Base-by-base conservation (phyloP, 345 rosid genomes). In the Erucastrum elatum region DNA sequence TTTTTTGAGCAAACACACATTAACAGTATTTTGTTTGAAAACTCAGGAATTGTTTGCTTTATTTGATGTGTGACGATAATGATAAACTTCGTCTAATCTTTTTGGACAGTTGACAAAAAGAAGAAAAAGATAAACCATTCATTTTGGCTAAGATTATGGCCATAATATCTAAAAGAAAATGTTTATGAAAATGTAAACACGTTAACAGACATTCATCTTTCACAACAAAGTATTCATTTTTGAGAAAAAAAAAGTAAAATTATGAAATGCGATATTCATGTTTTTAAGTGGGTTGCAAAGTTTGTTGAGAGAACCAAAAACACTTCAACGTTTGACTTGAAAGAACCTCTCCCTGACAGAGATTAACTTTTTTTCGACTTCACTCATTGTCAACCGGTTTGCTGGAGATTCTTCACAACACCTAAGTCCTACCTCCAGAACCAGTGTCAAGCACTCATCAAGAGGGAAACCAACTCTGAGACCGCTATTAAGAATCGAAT, bases 1-100 rank as follows among this genome's bases (percentile, higher is more conserved):
- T 29, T 67, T 64, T 66, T 71, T 77, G 66, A 35, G 46, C 30
- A 56, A 68, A 31, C 21, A 74, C 66, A 68, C 33, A 35, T 34
- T 68, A 62, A 55, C 71, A 51, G 51, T 80, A 76, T 51, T 35
- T 79, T 74, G 66, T 79, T 74, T 68, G 30, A 51, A 62, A 51
- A 79, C 78, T 61, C 10, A 61, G 61, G 59, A 37, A 68, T 51
- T 79, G 49, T 39, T 74, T 79, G 71, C 70, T 68, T 31, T 66
- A 0, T 30, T 58, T 59, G 26, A 39, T 61, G 70, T 46, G 59
- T 15, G 60, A 51, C n/a, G 21, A 13, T 46, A 16, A 4, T 49
- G 55, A 11, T 39, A 29, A 29, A 21, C 21, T 21, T 21, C 21
- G 21, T 21, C 21, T 21, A 21, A 21, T 21, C 21, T 21, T 21